A percentile compares a stretch with the other conserved stretches of the same genome.
phyloP scores from a whole-genome alignment of 768 basidiomycete species.

The Sistotremastrum niveocremeum region DNA sequence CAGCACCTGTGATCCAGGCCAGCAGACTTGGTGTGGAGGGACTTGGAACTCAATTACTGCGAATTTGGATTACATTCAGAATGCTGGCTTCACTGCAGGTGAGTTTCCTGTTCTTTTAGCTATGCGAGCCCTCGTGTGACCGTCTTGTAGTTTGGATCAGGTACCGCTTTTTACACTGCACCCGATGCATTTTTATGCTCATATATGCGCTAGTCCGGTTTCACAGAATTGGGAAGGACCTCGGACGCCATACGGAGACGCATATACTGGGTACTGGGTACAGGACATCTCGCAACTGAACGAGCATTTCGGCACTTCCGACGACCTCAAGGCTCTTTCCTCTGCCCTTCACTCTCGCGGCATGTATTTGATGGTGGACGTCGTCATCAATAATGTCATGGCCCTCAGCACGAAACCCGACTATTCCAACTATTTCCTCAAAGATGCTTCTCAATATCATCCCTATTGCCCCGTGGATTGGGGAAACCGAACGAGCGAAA shows the following conservation, averaged over 20 bases:
- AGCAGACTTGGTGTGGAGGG: conserved; percentile 73
- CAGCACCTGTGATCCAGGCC: conserved; percentile 40
- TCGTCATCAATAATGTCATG: conserved; percentile 83
- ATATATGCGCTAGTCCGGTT: conserved; percentile 64
- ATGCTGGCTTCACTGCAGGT: conserved; percentile 73
- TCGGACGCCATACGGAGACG: conserved; percentile 57
- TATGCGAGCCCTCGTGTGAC: background rate
- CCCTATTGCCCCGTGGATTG: conserved; percentile 66
- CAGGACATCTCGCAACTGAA: conserved; percentile 57
- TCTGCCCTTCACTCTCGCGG: conserved; percentile 52
- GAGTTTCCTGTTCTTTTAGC: conserved; percentile 7
- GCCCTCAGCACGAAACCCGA: conserved; percentile 47
- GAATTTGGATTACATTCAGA: conserved; percentile 76
- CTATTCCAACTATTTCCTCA: conserved; percentile 56
- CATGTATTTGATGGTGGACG: conserved; percentile 83
- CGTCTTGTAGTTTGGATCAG: background rate
- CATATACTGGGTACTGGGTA: conserved; percentile 84
- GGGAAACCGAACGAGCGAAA: conserved; percentile 53
- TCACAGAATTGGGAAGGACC: conserved; percentile 67
- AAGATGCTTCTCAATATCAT: conserved; percentile 59
- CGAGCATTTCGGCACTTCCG: conserved; percentile 52
- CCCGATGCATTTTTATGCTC: too few species aligned
- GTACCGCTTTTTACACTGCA: background rate
- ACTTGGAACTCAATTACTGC: conserved; percentile 60
- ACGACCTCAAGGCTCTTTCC: conserved; percentile 58